Base-by-base conservation (phyloP, 257 asterid species). In the Solanum peruvianum region DNA sequence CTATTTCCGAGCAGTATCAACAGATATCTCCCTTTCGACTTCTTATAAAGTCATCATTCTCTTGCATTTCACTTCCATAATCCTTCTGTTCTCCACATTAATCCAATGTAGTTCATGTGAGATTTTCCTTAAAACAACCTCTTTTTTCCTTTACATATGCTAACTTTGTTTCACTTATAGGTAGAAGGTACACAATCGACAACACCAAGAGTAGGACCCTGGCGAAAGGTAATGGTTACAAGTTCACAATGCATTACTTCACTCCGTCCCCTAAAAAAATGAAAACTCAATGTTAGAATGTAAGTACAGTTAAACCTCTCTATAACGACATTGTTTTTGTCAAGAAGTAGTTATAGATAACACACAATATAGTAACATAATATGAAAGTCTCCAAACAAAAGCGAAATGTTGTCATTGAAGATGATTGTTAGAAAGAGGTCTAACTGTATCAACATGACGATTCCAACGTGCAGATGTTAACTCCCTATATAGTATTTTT, bases 171-270 rank as follows among this genome's bases (percentile, higher is more conserved):
- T 80, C 69, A 84, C 86, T 88, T 77, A 83, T 87, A 97, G 99
- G 96, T 92, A 78, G 95, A 93, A 86, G 92, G 90, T 88, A 91
- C 95, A 86, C 94, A 95, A 27, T 95, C 95, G 5, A 72, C 91
- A 33, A 83, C 90, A 41, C 98, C 99, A 87, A 90, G 92, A 91
- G 98, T 97, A 5, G 99, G 99, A 89, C 98, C 98, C 21, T 97
- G 99, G 99, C 93, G 99, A 86, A 97, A 97, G 98, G 99, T 97
- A 92, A 89, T 75, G 39, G 45, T 39, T 42, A 73, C 39, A 31
- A 56, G 42, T 88, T 45, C 29, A 76, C 83, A 21, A 33, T 69
- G 67, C 33, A 85, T 27, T 78, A 80, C 67, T 80, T 47, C 29
- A 78, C 27, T 47, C 27, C 7, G 7, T 29, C 69, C 42, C 44